Conservation (phyloP, 805 yeast species). For the Wickerhamiella occidentalis region DNA sequence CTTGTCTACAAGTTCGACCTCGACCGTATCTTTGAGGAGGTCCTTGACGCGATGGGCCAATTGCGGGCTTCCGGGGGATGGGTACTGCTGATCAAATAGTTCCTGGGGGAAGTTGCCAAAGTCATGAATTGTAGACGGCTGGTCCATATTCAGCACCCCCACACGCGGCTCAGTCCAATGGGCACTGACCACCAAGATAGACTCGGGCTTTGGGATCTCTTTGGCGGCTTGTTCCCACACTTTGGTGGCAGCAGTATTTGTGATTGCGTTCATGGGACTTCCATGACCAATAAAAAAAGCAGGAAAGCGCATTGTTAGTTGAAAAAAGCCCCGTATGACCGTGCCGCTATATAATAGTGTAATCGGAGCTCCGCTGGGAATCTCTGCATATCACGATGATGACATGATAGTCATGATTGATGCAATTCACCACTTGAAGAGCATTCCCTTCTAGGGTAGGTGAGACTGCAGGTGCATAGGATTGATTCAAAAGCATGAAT, state of each 20-base stretch:
- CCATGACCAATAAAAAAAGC: slow-evolving; percentile 18
- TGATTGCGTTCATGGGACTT: slow-evolving; percentile 17
- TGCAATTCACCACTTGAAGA: no score
- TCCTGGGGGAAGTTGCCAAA: slow-evolving; percentile 18
- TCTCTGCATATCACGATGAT: neutral
- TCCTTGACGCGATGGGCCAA: slow-evolving; percentile 16
- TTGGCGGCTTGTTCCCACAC: slow-evolving; percentile 16
- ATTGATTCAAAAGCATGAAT: no score
- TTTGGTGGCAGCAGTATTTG: slow-evolving; percentile 4
- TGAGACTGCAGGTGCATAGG: no score
- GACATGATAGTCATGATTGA: neutral
- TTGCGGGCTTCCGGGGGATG: slow-evolving; percentile 20
- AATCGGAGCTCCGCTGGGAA: neutral
- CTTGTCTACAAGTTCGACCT: neutral
- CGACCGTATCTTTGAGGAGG: neutral
- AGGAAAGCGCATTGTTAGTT: slow-evolving; percentile 9
- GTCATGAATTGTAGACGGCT: slow-evolving; percentile 20
- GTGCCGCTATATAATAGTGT: neutral
- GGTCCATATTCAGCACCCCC: slow-evolving; percentile 14
- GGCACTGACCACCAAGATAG: slow-evolving; percentile 20
- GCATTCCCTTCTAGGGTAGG: no score
- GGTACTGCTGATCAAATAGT: slow-evolving; percentile 18
- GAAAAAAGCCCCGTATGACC: no score
- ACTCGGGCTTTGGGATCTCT: slow-evolving; percentile 17
- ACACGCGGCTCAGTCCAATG: slow-evolving; percentile 18